phyloP scores from a whole-genome alignment of 2,329 filamentous ascomycete species.

The Colletotrichum sp. region DNA sequence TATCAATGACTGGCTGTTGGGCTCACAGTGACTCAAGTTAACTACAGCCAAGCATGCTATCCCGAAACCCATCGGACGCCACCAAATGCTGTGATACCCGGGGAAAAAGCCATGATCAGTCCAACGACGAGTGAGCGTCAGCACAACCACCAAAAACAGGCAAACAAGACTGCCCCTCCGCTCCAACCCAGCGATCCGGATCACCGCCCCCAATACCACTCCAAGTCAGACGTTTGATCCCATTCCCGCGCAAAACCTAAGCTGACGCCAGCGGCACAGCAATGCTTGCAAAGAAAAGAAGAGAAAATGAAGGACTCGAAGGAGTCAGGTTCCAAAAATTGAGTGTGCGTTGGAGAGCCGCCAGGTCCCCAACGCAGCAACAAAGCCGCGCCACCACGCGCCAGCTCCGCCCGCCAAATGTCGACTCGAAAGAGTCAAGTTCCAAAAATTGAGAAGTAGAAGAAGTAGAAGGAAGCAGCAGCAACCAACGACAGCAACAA shows the following conservation, averaged over 20 bases:
- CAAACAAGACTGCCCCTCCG: neutral
- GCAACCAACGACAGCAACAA: no score
- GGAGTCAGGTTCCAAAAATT: neutral
- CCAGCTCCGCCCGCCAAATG: neutral
- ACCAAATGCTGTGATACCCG: neutral
- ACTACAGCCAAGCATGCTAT: neutral
- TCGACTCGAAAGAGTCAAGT: neutral
- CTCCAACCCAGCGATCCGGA: neutral
- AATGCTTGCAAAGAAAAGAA: neutral
- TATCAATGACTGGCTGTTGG: neutral
- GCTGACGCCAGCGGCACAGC: neutral
- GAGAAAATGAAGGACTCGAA: neutral
- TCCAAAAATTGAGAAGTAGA: neutral
- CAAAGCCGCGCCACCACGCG: neutral
- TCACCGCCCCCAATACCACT: neutral
- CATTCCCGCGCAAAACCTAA: accelerated
- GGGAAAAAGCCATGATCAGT: neutral
- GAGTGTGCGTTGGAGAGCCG: neutral
- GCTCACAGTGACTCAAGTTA: neutral
- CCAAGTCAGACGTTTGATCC: neutral
- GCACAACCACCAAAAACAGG: neutral
- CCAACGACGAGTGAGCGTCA: neutral
- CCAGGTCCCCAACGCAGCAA: neutral
- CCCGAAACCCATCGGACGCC: neutral
- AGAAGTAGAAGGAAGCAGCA: no score